Conservation (phyloP, 2,329 filamentous ascomycete genomes). For the Colletotrichum phormii region DNA sequence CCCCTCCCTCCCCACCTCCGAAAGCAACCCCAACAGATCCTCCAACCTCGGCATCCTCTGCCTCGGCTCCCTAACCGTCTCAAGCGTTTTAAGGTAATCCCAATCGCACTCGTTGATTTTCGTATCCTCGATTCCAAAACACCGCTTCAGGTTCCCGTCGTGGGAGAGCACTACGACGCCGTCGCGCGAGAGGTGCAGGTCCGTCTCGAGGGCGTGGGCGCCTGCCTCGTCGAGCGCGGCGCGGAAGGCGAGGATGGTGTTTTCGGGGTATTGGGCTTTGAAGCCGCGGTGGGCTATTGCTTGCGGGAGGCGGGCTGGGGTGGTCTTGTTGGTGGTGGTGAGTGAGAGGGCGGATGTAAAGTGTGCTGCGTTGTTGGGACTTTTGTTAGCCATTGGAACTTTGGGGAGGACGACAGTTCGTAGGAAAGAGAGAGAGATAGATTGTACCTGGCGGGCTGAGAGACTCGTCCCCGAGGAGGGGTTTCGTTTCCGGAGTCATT, state of each 20-base stretch:
- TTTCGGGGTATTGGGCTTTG: slow-evolving; percentile 84
- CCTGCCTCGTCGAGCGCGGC: slow-evolving; percentile 76
- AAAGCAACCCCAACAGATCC: slow-evolving; percentile 81
- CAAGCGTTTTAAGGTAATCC: slow-evolving; percentile 75
- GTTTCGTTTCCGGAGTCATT: slow-evolving; percentile 2
- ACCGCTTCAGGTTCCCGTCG: slow-evolving; percentile 82
- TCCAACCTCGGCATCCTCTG: slow-evolving; percentile 78
- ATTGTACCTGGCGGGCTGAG: slow-evolving; percentile 5
- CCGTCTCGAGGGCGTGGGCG: slow-evolving; percentile 87
- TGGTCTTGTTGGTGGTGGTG: slow-evolving; percentile 25
- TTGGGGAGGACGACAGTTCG: background rate
- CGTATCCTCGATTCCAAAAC: slow-evolving; percentile 77
- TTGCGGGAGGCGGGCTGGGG: slow-evolving; percentile 66
- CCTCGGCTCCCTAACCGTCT: slow-evolving; percentile 75
- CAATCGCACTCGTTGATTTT: slow-evolving; percentile 83
- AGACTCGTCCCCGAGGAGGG: background rate
- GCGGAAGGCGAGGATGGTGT: slow-evolving; percentile 83
- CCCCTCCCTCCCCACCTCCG: slow-evolving; percentile 70
- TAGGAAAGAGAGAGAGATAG: too few relatives aligned
- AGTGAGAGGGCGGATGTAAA: slow-evolving; percentile 48
- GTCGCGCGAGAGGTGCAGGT: slow-evolving; percentile 85
- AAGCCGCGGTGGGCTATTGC: slow-evolving; percentile 84
- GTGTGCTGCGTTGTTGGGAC: slow-evolving; percentile 40
- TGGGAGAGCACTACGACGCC: slow-evolving; percentile 88
- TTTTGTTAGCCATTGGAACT: background rate